phyloP scores from a whole-genome alignment of 2,329 filamentous ascomycete species.

The Escovopsis sp. region DNA sequence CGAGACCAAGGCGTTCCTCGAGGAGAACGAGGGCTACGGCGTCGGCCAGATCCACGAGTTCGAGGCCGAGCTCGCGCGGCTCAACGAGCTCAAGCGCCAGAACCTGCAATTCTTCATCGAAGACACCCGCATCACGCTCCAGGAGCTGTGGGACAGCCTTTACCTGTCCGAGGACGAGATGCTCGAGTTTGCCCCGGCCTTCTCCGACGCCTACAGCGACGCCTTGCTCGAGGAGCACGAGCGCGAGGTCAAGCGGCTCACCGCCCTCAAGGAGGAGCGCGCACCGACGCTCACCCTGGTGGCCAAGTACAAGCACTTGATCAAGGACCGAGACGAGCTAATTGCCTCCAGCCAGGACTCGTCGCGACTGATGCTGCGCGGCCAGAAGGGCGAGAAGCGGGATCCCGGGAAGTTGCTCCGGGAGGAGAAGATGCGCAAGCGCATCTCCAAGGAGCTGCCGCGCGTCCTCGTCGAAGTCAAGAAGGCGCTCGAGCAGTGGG shows the following conservation, averaged over 20 bases:
- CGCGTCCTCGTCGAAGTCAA: constrained; percentile 77
- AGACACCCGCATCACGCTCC: constrained; percentile 76
- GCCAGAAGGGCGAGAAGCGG: constrained; percentile 82
- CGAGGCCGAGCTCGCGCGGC: constrained; percentile 70
- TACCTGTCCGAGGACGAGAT: constrained; percentile 98
- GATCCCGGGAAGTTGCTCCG: constrained; percentile 86
- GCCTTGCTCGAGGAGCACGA: constrained; percentile 90
- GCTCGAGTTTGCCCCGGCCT: constrained; percentile 93
- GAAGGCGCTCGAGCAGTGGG: constrained; percentile 71
- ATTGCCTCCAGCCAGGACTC: constrained; percentile 88
- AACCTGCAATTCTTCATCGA: constrained; percentile 94
- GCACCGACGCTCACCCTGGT: constrained; percentile 69
- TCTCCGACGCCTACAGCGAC: constrained; percentile 94
- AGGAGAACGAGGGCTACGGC: constrained; percentile 78
- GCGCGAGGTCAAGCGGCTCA: constrained; percentile 69
- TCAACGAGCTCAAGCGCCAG: constrained; percentile 88
- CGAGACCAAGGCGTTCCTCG: constrained; percentile 74
- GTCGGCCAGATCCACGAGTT: constrained; percentile 89
- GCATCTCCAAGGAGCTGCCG: constrained; percentile 88
- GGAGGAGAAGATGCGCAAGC: constrained; percentile 97
- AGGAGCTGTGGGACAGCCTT: constrained; percentile 86
- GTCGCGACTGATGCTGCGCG: constrained; percentile 79
- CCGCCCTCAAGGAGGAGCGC: constrained; percentile 72
- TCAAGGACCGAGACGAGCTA: constrained; percentile 76
- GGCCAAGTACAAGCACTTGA: constrained; percentile 66